Conservation (phyloP, 1,139 yeast genomes). For the Lizanozyma gosingica region DNA sequence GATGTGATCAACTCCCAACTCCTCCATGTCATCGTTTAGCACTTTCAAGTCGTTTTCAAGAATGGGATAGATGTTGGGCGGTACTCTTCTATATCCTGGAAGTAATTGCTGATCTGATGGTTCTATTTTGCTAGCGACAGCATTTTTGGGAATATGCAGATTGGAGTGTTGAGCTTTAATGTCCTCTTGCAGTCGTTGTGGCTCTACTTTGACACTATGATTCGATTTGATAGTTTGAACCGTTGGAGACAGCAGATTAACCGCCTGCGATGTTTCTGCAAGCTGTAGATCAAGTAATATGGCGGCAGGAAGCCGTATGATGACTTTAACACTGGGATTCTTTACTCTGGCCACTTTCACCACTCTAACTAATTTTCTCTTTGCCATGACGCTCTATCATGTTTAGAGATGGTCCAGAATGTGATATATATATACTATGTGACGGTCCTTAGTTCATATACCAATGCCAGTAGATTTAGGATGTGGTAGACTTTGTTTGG, state of each 20-base stretch:
- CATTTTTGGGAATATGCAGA: too few relatives aligned
- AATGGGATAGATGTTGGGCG: background rate
- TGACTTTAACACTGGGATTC: background rate
- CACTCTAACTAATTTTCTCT: background rate
- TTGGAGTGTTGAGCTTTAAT: background rate
- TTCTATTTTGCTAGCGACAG: background rate
- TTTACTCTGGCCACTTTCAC: background rate
- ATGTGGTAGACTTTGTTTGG: too few relatives aligned
- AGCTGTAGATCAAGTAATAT: background rate
- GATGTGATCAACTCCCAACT: slow-evolving; percentile 5
- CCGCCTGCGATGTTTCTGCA: background rate
- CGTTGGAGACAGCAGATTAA: too few relatives aligned
- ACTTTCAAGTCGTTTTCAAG: background rate
- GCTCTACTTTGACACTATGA: background rate
- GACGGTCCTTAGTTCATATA: too few relatives aligned
- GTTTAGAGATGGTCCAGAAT: too few relatives aligned
- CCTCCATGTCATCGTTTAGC: background rate
- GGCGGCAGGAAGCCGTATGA: background rate
- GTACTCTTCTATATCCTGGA: background rate
- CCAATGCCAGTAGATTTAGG: too few relatives aligned
- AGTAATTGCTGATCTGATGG: background rate
- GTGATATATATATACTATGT: too few relatives aligned
- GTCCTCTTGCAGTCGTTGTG: background rate
- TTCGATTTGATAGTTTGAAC: background rate
- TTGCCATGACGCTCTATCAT: background rate